Evolutionary conservation across 495 filamentous ascomycete species (phyloP), one percentile per base, ranked within the genome.

Genomic region (Aspergillus leporis): DNA sequence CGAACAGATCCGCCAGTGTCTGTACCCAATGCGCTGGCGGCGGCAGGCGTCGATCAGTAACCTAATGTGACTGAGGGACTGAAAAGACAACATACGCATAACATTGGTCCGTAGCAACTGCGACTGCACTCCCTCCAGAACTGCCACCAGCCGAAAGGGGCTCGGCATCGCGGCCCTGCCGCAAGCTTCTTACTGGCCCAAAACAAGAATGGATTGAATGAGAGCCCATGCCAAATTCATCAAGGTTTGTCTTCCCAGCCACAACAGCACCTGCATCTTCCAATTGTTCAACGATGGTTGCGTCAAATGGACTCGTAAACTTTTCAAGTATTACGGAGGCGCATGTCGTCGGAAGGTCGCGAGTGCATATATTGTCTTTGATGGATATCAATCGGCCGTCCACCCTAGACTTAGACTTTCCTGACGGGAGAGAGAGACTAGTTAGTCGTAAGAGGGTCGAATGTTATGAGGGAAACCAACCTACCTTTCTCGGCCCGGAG

Each of bases 211-310:
- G 74, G 3, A 80, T 82, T 16, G 91, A 91, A 74, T 98, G 90
- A 12, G 92, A 95, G 38, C 94, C 94, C 94, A 98, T 98, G 21
- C 94, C 94, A 74, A 98, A 98, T 69, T 98, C 94, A 78, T 98
- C 94, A 64, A 98, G 80, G 71, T 96, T 96, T 0, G 92, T 92
- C 70, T 96, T 97, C 8, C 88, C 89, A 16, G 84, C 78, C 4
- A 96, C 69, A 19, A 81, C 69, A 5, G 86, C 87, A 40, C 90
- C 91, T 21, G 85, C 79, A 51, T 78, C 66, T 61, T 83, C 80
- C 47, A 96, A 79, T 65, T 78, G 78, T 48, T 81, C 67, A 30
- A 96, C 84, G 34, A 97, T 91, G 4, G 90, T 93, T 8, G 94
- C 92, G 69, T 91, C 83, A 72, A 89, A 94, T 21, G 95, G 95